Percentiles rank a stretch among this genome's conserved stretches.
Conservation (phyloP, 345 rosid species). For the Salix dunnii region DNA sequence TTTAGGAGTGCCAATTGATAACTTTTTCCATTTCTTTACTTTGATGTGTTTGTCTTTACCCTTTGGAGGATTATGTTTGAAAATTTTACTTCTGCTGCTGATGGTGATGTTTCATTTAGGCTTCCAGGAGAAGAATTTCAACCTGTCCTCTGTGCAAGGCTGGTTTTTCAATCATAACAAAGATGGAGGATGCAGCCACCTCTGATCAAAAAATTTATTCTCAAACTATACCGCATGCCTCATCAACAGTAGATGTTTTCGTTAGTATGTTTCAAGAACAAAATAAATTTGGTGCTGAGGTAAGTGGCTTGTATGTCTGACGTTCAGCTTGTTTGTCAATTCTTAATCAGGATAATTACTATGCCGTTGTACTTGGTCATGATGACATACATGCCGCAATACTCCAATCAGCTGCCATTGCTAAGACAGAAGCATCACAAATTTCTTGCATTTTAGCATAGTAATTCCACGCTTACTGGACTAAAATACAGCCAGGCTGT, state of each 20-base stretch:
- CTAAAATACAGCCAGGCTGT: too few species aligned
- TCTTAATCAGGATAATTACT: neutral
- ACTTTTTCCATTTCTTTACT: neutral
- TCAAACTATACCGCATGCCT: constrained; percentile 65
- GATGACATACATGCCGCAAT: neutral
- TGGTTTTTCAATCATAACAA: constrained; percentile 59
- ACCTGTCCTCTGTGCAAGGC: constrained; percentile 90
- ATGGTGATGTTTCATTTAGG: constrained; percentile 34
- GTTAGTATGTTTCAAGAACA: constrained; percentile 43
- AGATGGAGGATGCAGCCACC: constrained; percentile 65
- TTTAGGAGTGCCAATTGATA: neutral
- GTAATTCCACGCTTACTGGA: too few species aligned
- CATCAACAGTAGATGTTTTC: constrained; percentile 39
- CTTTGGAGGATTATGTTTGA: neutral
- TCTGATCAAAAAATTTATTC: constrained; percentile 92
- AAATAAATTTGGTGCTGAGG: constrained; percentile 41
- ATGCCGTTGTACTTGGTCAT: neutral
- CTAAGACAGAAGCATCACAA: too few species aligned
- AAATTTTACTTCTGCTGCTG: neutral
- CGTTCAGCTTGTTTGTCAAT: neutral
- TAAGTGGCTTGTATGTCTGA: constrained; percentile 17
- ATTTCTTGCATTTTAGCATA: too few species aligned
- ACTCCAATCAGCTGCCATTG: too few species aligned
- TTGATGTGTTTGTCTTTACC: neutral
- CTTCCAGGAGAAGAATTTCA: constrained; percentile 50